Evolutionary conservation across 345 rosid genomes (phyloP), one percentile per base, ranked within the genome.

Genomic region (Pugionium dolabratum): DNA sequence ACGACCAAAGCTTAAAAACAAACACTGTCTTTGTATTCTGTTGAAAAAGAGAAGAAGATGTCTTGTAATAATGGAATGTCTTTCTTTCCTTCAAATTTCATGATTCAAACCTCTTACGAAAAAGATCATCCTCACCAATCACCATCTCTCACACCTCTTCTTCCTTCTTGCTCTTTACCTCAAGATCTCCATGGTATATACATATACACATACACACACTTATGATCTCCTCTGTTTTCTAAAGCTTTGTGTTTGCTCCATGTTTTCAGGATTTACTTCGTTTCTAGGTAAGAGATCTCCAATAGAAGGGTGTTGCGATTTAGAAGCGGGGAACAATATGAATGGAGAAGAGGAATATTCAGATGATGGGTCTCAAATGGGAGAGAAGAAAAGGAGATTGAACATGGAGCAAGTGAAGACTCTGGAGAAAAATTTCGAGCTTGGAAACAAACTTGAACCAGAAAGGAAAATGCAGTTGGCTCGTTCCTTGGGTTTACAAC

Each of bases 391-490:
- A 78, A 87, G 95, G 79, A 84, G 97, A 82, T 80, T 95, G 41
- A 95, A 78, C 75, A 77, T 89, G 85, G 99, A 89, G 44, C 99
- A 95, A 66, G 97, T 91, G 9, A 91, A 83, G 81, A 91, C 96
- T 7, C 82, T 95, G 36, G 99, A 95, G 81, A 95, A 84, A 79
- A 91, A 83, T 73, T 95, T 95, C 49, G 97, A 95, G 79, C 79
- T 95, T 64, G 96, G 97, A 6, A 95, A 89, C 67, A 91, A 95
- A 81, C 99, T 91, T 75, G 97, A 95, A 72, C 97, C 97, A 11
- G 97, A 95, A 81, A 87, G 95, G 75, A 95, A 91, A 83, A 84
- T 95, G 88, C 96, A 95, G 75, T 77, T 95, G 47, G 99, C 99
- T 53, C 82, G 91, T 67, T 90, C 90, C 70, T 92, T 95, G 50